These are phyloP conservation scores for Tanozyma kutaoensis DNA, from an alignment of 805 yeast genomes.

Conservation along the genomic window DNA sequence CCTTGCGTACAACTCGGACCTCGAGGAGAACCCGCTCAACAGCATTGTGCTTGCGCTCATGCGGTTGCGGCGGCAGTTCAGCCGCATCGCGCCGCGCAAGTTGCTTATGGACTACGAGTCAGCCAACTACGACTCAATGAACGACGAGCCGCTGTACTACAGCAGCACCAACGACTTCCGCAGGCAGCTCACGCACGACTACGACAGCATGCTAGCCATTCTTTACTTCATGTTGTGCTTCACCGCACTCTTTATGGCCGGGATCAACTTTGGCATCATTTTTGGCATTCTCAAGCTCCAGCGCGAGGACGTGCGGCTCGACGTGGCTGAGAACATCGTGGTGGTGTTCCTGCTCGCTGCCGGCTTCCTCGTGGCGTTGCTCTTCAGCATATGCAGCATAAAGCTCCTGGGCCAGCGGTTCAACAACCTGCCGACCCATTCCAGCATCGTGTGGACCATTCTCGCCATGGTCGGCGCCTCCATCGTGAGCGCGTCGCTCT, in stretches of 20 bases:
- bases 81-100: too few relatives aligned
- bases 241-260: constrained; percentile 22
- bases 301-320: constrained; percentile 11
- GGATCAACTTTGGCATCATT: constrained; percentile 26
- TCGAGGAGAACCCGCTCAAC: constrained; percentile 8
- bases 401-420: constrained; percentile 19
- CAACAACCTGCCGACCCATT: constrained; percentile 13
- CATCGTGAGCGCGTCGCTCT: constrained; percentile 7
- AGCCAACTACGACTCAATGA: constrained; percentile 17
- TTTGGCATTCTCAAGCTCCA: constrained; percentile 15
- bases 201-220: constrained; percentile 22
- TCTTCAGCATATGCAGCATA: constrained; percentile 21
- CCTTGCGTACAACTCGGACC: constrained; percentile 8
- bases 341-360: constrained; percentile 15
- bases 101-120: constrained; percentile 3
- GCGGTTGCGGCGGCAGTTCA: too few relatives aligned
- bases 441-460: constrained; percentile 12
- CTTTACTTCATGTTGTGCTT: constrained; percentile 22
- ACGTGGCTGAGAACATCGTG: constrained; percentile 17
- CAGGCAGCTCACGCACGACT: constrained; percentile 16
- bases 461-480: constrained; percentile 10
- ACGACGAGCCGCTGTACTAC: constrained; percentile 16
- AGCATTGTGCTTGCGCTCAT: constrained; percentile 10
- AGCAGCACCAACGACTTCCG: constrained; percentile 10
- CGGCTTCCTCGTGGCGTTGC: constrained; percentile 18